These are phyloP conservation scores for Didymella pomorum DNA, from an alignment of 2,329 filamentous ascomycete species.

Conservation along the genomic window DNA sequence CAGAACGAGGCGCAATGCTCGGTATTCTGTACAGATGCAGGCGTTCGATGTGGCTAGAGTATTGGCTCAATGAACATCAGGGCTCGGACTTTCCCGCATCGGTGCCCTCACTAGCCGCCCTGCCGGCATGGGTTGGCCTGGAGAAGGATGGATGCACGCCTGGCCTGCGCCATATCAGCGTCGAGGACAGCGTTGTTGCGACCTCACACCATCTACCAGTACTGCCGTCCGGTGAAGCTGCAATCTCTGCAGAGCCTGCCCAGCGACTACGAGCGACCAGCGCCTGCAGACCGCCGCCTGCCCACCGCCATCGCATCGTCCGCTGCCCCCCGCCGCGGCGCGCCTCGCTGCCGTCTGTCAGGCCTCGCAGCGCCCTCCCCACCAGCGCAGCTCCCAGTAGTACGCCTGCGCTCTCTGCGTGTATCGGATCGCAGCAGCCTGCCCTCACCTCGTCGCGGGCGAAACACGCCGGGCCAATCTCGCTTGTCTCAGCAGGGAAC, in stretches of 20 bases:
- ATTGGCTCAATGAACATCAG: slow-evolving; percentile 22
- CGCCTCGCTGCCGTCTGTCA: slow-evolving; percentile 7
- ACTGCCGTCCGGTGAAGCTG: not conserved
- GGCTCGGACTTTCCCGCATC: slow-evolving; percentile 14
- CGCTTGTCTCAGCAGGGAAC: not conserved
- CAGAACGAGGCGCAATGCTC: not conserved
- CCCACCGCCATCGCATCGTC: not conserved
- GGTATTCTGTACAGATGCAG: slow-evolving; percentile 18
- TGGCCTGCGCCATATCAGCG: slow-evolving; percentile 11
- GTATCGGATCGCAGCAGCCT: not conserved
- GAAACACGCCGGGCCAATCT: not conserved
- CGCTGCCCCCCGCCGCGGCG: slow-evolving; percentile 11
- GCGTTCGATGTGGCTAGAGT: slow-evolving; percentile 2
- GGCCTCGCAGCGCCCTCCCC: slow-evolving; percentile 3
- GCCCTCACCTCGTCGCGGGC: not conserved
- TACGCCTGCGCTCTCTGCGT: too few species aligned
- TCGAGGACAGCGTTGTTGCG: not conserved
- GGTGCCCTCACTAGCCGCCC: slow-evolving; percentile 14
- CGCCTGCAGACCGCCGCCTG: not conserved
- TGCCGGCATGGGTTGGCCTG: slow-evolving; percentile 17
- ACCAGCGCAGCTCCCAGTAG: too few species aligned
- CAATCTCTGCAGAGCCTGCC: not conserved
- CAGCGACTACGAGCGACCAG: not conserved
- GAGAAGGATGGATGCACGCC: slow-evolving; percentile 7
- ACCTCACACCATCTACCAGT: not conserved